Conservation (phyloP, 2,329 filamentous ascomycete species). For the Eutypella sp. region DNA sequence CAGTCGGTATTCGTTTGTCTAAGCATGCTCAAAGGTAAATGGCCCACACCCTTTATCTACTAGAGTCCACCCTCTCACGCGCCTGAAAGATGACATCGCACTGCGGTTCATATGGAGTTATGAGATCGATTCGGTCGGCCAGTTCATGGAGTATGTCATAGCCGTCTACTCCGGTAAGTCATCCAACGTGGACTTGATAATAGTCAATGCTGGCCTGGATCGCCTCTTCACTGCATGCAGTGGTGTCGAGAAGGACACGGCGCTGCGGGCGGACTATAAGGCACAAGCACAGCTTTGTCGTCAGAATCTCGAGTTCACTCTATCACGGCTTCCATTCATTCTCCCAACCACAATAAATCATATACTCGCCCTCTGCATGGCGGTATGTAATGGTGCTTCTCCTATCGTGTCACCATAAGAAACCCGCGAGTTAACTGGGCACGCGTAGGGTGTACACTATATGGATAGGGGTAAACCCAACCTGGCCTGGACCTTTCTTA, state of each 20-base stretch:
- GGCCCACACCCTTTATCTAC: not conserved
- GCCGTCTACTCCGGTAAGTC: constrained; percentile 29
- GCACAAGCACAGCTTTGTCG: constrained; percentile 20
- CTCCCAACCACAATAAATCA: constrained; percentile 25
- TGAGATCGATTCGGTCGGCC: constrained; percentile 23
- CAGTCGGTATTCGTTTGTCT: not conserved
- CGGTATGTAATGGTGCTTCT: constrained; percentile 7
- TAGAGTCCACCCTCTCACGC: not conserved
- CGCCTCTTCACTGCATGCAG: constrained; percentile 24
- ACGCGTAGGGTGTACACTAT: constrained; percentile 12
- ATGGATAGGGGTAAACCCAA: constrained; percentile 15
- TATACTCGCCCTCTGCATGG: constrained; percentile 16
- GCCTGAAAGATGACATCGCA: not conserved
- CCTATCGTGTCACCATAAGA: too few relatives aligned
- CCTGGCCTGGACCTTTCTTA: constrained; percentile 17
- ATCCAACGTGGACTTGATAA: constrained; percentile 28
- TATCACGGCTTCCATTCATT: constrained; percentile 27
- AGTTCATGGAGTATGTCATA: constrained; percentile 28
- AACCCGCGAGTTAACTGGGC: too few relatives aligned
- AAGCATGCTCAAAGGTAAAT: constrained; percentile 1
- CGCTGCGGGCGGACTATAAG: constrained; percentile 18
- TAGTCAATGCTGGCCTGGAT: constrained; percentile 28
- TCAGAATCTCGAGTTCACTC: constrained; percentile 26
- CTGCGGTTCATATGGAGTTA: constrained; percentile 18
- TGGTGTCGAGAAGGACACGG: constrained; percentile 1